Percentiles rank a stretch among this genome's conserved stretches.
These are phyloP conservation scores for Ophiorrhiza pumila DNA, from an alignment of 257 asterid genomes.

Conservation along the genomic window DNA sequence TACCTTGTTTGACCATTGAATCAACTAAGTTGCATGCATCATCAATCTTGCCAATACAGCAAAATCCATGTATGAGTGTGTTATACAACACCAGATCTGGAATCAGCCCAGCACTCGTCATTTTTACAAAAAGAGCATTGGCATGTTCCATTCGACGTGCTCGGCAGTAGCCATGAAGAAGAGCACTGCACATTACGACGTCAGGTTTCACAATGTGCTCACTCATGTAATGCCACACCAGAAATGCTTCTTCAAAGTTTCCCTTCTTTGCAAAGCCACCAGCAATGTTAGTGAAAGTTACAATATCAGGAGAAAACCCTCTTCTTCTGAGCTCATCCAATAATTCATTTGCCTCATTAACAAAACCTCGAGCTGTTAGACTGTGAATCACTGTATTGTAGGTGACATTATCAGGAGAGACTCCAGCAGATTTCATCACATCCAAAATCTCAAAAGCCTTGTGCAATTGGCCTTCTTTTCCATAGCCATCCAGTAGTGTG, in stretches of 20 bases:
- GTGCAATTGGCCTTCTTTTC: slow-evolving; percentile 21
- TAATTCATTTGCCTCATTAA: slow-evolving; percentile 23
- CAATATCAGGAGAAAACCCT: slow-evolving; percentile 30
- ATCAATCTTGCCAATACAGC: slow-evolving; percentile 16
- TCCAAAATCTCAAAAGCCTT: slow-evolving; percentile 26
- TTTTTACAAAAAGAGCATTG: slow-evolving; percentile 19
- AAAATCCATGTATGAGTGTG: slow-evolving; percentile 31
- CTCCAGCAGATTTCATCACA: slow-evolving; percentile 24
- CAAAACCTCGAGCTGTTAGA: slow-evolving; percentile 22
- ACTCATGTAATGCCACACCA: slow-evolving; percentile 21
- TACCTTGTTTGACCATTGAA: slow-evolving; percentile 22
- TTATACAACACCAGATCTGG: slow-evolving; percentile 28
- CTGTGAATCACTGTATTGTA: slow-evolving; percentile 26
- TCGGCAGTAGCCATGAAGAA: slow-evolving; percentile 22
- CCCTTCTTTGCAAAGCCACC: slow-evolving; percentile 25
- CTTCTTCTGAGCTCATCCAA: slow-evolving; percentile 23
- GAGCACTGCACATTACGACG: slow-evolving; percentile 25
- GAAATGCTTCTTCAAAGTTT: slow-evolving; percentile 25
- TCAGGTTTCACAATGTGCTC: slow-evolving; percentile 24
- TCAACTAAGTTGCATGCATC: slow-evolving; percentile 16
- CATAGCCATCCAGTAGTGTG: slow-evolving; percentile 26
- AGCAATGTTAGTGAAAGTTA: slow-evolving; percentile 22
- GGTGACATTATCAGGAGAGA: slow-evolving; percentile 22
- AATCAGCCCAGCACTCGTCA: slow-evolving; percentile 21
- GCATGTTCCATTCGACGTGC: slow-evolving; percentile 23